phyloP scores from a whole-genome alignment of 2,329 filamentous ascomycete species.

The Metarhizium sp. region DNA sequence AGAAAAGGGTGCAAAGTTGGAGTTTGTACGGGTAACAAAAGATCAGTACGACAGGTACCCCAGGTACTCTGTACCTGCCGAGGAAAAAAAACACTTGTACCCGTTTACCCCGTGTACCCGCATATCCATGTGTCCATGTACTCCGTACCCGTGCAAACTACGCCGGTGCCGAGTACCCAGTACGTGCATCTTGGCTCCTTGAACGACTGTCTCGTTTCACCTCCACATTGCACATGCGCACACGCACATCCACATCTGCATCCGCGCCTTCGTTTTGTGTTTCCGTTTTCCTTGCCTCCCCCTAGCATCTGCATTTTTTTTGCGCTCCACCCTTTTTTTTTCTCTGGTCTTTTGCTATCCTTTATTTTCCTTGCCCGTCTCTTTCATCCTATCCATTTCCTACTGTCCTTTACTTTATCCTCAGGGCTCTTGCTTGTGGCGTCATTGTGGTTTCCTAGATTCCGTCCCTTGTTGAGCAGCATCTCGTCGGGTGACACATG shows the following conservation, averaged over 20 bases:
- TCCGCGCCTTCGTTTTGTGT: constrained; percentile 1
- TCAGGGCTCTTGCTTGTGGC: too few relatives aligned
- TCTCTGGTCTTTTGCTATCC: background rate
- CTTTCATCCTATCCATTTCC: constrained; percentile 3
- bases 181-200: too few relatives aligned
- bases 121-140: background rate
- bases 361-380: constrained; percentile 2
- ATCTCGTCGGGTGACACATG: background rate
- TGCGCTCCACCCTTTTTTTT: constrained; percentile 5
- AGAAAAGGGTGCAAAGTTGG: too few relatives aligned
- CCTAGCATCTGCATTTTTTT: background rate
- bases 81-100: background rate
- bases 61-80: too few relatives aligned
- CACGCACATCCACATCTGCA: background rate
- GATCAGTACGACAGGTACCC: too few relatives aligned
- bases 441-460: background rate
- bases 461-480: background rate
- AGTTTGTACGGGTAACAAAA: too few relatives aligned
- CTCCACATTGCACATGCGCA: background rate
- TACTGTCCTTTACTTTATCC: background rate
- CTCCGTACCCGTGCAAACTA: too few relatives aligned
- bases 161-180: too few relatives aligned
- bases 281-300: background rate
- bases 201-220: too few relatives aligned
- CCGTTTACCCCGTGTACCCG: constrained; percentile 1